A percentile compares a stretch with the other conserved stretches of the same genome.
Evolutionary conservation across 805 yeast species (phyloP).

Genomic region (Candida cerambycidarum): DNA sequence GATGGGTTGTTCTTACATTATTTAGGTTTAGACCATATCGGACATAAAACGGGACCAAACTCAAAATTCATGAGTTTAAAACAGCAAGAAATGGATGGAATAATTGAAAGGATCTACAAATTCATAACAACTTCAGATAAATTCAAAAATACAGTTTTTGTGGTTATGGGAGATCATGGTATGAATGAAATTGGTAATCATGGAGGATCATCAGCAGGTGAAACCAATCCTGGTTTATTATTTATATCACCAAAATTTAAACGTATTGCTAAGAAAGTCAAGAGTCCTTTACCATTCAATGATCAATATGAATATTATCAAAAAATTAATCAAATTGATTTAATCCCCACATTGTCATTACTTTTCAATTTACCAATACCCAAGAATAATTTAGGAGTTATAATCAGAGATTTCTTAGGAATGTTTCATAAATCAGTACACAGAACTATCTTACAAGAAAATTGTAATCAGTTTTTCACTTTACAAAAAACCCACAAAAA

Average conservation of each 20-base stretch:
- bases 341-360: conserved; percentile 68
- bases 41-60: conserved; percentile 92
- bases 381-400: conserved; percentile 68
- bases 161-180: conserved; percentile 92
- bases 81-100: conserved; percentile 80
- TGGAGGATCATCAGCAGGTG: conserved; percentile 93
- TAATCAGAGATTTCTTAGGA: conserved; percentile 57
- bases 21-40: conserved; percentile 94
- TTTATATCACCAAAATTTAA: conserved; percentile 64
- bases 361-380: conserved; percentile 69
- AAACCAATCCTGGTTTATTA: conserved; percentile 81
- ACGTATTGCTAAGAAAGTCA: conserved; percentile 18
- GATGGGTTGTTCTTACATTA: conserved; percentile 87
- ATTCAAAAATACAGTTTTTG: conserved; percentile 53
- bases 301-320: conserved; percentile 54
- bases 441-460: conserved; percentile 45
- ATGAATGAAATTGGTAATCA: conserved; percentile 96
- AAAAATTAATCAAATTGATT: conserved; percentile 62
- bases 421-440: conserved; percentile 46
- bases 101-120: conserved; percentile 53
- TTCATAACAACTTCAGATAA: conserved; percentile 18
- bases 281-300: conserved; percentile 39
- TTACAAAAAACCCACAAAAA: conserved; percentile 24
- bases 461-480: conserved; percentile 55
- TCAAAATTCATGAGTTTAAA: conserved; percentile 80